Conservation (phyloP, 805 yeast genomes). For the Aciculoconidium aculeatum region DNA sequence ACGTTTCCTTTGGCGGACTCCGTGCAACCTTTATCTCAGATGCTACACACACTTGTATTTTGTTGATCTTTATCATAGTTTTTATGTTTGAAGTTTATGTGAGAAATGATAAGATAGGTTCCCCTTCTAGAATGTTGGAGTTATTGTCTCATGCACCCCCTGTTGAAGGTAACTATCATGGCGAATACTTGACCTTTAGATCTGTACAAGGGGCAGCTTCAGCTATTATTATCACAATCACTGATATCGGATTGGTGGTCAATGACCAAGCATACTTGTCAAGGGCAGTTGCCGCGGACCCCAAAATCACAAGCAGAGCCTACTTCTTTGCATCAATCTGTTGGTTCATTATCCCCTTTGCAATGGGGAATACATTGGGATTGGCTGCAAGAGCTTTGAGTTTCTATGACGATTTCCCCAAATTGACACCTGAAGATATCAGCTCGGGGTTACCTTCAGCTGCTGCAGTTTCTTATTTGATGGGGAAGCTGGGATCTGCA, state of each 20-base stretch:
- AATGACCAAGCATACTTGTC: conserved; percentile 22
- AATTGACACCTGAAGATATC: conserved; percentile 12
- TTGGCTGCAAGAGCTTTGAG: conserved; percentile 32
- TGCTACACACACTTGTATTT: conserved; percentile 20
- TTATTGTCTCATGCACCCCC: conserved; percentile 12
- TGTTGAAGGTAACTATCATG: conserved; percentile 13
- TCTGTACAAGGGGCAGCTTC: conserved; percentile 17
- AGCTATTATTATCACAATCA: conserved; percentile 15
- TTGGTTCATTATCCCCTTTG: conserved; percentile 23
- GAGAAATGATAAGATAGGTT: conserved; percentile 16
- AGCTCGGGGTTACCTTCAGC: conserved; percentile 18
- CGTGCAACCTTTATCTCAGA: conserved; percentile 23
- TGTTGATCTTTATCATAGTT: conserved; percentile 15
- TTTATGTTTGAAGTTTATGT: conserved; percentile 16
- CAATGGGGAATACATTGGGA: conserved; percentile 26
- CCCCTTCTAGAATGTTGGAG: conserved; percentile 20
- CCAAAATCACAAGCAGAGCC: conserved; percentile 16
- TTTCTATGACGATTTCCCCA: conserved; percentile 15
- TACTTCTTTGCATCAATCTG: conserved; percentile 19
- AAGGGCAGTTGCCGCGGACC: conserved; percentile 21
- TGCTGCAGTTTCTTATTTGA: conserved; percentile 14
- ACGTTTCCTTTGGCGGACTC: conserved; percentile 20
- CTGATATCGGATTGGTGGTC: conserved; percentile 18
- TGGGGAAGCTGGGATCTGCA: conserved; percentile 25
- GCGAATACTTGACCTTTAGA: conserved; percentile 14